phyloP scores from a whole-genome alignment of 140 eudicot genomes.

The Ambrosia hybrid region DNA sequence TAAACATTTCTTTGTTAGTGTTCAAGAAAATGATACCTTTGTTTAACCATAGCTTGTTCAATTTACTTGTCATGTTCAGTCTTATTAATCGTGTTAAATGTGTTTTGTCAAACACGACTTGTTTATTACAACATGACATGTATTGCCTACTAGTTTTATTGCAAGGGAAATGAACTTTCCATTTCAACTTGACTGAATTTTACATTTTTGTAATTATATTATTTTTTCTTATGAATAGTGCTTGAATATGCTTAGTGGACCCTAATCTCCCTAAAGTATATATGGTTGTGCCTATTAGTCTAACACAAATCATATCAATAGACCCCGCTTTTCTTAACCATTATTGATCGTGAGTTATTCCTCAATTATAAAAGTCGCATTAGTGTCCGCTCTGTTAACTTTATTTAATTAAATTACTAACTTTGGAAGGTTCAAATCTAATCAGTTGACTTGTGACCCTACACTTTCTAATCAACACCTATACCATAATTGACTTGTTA shows the following conservation, averaged over 20 bases:
- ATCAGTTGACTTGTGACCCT: slow-evolving; percentile 41
- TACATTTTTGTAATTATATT: neutral
- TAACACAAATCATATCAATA: slow-evolving; percentile 26
- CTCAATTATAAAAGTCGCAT: slow-evolving; percentile 8
- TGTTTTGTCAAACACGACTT: too few relatives aligned
- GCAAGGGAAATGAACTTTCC: slow-evolving; percentile 31
- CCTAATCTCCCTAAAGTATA: slow-evolving; percentile 5
- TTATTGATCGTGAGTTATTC: slow-evolving; percentile 17
- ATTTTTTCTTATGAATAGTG: neutral
- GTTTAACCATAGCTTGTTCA: too few relatives aligned
- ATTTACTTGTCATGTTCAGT: too few relatives aligned
- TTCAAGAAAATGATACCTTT: too few relatives aligned
- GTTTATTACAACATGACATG: too few relatives aligned
- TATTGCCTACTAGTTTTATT: slow-evolving; percentile 17
- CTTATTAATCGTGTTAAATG: too few relatives aligned
- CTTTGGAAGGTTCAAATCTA: slow-evolving; percentile 21
- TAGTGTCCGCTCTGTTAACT: slow-evolving; percentile 13
- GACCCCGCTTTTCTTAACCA: slow-evolving; percentile 28
- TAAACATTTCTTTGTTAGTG: too few relatives aligned
- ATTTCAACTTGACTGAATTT: slow-evolving; percentile 23
- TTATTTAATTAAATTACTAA: slow-evolving; percentile 6
- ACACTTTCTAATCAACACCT: slow-evolving; percentile 38
- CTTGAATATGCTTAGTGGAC: slow-evolving; percentile 20
- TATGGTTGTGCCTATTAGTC: slow-evolving; percentile 13
- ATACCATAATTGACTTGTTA: slow-evolving; percentile 31